Conservation (phyloP, 768 basidiomycete genomes). For the Rhodotorula taiwanensis region DNA sequence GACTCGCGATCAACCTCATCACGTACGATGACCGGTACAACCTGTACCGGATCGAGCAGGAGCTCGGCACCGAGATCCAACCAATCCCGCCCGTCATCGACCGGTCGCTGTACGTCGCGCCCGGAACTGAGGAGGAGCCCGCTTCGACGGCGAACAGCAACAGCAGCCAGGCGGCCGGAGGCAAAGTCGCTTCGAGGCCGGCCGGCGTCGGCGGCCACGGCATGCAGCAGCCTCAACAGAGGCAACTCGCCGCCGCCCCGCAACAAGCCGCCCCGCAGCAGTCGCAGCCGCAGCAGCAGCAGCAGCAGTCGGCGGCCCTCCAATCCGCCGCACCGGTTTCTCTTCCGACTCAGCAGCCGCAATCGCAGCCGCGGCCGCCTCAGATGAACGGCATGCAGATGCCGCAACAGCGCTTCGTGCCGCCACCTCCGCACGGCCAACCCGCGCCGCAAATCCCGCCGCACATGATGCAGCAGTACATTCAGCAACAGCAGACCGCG, state of each 20-base stretch:
- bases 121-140: slow-evolving; percentile 45
- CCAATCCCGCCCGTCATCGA: slow-evolving; percentile 90
- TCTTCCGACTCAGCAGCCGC: slow-evolving; percentile 28
- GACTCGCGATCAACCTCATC: slow-evolving; percentile 93
- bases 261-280: slow-evolving; percentile 12
- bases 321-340: too few species aligned
- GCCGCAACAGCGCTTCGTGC: slow-evolving; percentile 11
- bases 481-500: slow-evolving; percentile 34
- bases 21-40: slow-evolving; percentile 98
- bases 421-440: neutral
- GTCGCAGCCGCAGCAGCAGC: slow-evolving; percentile 4
- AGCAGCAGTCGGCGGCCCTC: slow-evolving; percentile 24
- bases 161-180: neutral
- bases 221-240: slow-evolving; percentile 29
- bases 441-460: slow-evolving; percentile 30
- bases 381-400: too few species aligned
- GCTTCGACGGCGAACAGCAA: slow-evolving; percentile 5
- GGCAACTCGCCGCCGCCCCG: neutral
- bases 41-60: slow-evolving; percentile 95
- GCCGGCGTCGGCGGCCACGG: slow-evolving; percentile 29
- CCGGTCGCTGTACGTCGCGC: slow-evolving; percentile 85
- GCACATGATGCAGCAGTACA: slow-evolving; percentile 21
- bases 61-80: slow-evolving; percentile 94
- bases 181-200: slow-evolving; percentile 7
- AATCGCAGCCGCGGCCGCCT: neutral